Evolutionary conservation across 768 basidiomycete species (phyloP).

Genomic region (Leccinum uliginosum): DNA sequence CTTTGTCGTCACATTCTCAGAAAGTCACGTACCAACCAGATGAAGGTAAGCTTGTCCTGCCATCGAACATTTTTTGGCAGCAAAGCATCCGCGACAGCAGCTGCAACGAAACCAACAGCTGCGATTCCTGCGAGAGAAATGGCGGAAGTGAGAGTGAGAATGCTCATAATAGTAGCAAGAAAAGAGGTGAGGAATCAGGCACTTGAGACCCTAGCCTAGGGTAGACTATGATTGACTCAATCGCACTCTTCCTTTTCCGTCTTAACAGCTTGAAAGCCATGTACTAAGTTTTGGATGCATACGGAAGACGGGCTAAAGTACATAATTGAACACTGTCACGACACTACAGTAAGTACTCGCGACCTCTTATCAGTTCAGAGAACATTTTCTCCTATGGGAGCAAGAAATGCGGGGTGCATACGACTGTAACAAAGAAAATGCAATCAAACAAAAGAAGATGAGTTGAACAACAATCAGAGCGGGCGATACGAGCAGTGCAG

Average conservation of each 20-base stretch:
- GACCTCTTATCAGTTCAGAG: neutral
- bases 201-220: too few relatives aligned
- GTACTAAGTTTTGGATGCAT: neutral
- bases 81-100: constrained; percentile 46
- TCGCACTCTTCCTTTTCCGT: too few relatives aligned
- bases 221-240: too few relatives aligned
- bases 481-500: neutral
- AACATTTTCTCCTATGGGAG: constrained; percentile 6
- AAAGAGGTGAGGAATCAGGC: neutral
- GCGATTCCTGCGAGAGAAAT: constrained; percentile 61
- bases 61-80: constrained; percentile 60
- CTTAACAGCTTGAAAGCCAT: neutral
- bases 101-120: constrained; percentile 46
- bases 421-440: constrained; percentile 5
- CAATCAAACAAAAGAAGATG: constrained; percentile 11
- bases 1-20: neutral
- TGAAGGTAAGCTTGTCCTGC: constrained; percentile 67
- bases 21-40: constrained; percentile 61
- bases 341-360: neutral
- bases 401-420: constrained; percentile 12
- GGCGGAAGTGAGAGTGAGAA: constrained; percentile 57
- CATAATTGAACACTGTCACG: neutral
- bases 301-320: neutral
- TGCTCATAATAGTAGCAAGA: constrained; percentile 15
- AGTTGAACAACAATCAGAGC: constrained; percentile 3